Evolutionary conservation across 2,329 filamentous ascomycete species (phyloP), one percentile per base, ranked within the genome.

Genomic region (Tolypocladium amazonense): DNA sequence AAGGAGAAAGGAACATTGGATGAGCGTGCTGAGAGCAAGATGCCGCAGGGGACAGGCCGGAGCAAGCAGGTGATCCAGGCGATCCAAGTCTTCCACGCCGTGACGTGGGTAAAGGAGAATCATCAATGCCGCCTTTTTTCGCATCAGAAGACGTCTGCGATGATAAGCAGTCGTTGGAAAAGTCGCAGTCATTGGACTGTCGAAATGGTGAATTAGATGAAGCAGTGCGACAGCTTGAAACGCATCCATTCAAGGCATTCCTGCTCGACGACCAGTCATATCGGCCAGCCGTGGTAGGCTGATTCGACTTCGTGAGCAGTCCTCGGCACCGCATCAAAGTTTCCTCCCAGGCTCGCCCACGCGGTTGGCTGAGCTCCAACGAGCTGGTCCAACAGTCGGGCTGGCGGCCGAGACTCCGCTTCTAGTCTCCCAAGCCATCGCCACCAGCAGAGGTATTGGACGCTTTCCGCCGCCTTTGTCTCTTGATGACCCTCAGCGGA

Each of bases 1-100:
- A 69, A 5, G 79, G 80, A 6, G 73, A 70, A 18, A 81, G 66
- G 7, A 80, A 66, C 57, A 57, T 63, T 4, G 61, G 58, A 25
- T 57, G 60, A 9, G 55, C 56, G 7, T 38, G 14, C 11, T 18
- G 47, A 38, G 30, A 20, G 27, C 37, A 14, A 7, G 20, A 8
- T 7, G 30, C 1, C 27, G 23, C 8, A 9, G 57, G 27, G 23
- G 53, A 38, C 1, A 35, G 4, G 3, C 39, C 33, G 30, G 50
- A 30, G 4, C 23, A 39, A 25, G 35, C 27, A 30, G 45, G 11
- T 35, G 20, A 33, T n/a, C 18, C 37, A 37, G 7, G 23, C 6
- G 47, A 18, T 0, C 20, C 38, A n/a, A 23, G 7, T 27, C 35
- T 35, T 27, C n/a, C n/a, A 12, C 4, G 33, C 11, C 0, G 30